phyloP scores from a whole-genome alignment of 768 basidiomycete species.

The Cystofilobasidium capitatum region DNA sequence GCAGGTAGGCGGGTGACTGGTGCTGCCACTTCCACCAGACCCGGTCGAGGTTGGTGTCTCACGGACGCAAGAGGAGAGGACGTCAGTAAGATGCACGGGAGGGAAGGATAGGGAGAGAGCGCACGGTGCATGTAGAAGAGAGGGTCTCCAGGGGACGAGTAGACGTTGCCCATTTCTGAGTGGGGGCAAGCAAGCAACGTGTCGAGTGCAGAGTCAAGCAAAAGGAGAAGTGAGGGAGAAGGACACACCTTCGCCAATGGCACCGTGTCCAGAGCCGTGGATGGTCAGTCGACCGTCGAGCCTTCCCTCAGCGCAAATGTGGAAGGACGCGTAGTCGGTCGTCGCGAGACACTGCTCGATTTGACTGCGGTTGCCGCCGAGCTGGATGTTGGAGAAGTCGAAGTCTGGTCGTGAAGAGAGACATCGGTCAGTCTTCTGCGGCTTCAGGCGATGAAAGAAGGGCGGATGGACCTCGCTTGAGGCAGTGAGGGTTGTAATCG shows the following conservation, averaged over 20 bases:
- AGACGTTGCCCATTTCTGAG: conserved; percentile 1
- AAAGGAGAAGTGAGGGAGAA: neutral
- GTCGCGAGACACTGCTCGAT: neutral
- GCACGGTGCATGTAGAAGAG: neutral
- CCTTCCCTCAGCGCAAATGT: neutral
- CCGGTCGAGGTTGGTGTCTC: neutral
- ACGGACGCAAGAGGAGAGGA: no score
- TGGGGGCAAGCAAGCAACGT: no score
- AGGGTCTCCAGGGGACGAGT: neutral
- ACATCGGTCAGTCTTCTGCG: neutral
- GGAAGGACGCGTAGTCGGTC: neutral
- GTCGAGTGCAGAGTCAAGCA: neutral
- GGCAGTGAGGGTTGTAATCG: neutral
- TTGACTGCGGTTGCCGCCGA: neutral
- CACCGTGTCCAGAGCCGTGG: neutral
- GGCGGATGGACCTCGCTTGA: neutral
- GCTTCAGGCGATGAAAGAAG: neutral
- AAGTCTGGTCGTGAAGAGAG: neutral
- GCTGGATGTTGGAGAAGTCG: neutral
- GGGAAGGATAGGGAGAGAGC: no score
- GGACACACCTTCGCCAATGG: no score
- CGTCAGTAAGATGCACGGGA: no score
- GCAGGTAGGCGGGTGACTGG: neutral
- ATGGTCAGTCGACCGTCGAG: neutral
- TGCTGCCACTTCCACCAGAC: neutral